Base-by-base conservation (phyloP, 805 yeast genomes). In the Spathaspora girioi region DNA sequence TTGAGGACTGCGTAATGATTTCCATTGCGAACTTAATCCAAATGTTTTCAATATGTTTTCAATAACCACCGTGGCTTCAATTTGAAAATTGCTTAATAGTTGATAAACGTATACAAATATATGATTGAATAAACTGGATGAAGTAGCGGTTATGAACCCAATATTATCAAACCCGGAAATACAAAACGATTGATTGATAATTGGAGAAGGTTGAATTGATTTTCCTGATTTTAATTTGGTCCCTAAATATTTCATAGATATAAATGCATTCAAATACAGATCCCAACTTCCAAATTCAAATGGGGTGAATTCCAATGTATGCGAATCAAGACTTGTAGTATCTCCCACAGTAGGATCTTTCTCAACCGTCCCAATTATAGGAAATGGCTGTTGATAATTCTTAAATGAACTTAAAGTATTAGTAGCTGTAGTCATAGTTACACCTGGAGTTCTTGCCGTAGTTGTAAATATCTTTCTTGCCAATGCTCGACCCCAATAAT, bases 241-340 rank as follows among this genome's bases (percentile, higher is more conserved):
- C 0, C 89, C 89, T 26, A 84, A 61, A 56, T 76, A 83, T 52
- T 72, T 73, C 41, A 78, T 56, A n/a, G 78, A 72, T 2, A 77
- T 68, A 56, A 84, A 84, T 4, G 80, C 68, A 38, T 71, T 65
- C 32, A 78, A 55, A 41, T 64, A 63, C 12, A 68, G 54, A 54
- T 83, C 86, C 87, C 88, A 84, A 0, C 86, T 81, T 0, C 89
- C 89, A 68, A 83, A 83, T 51, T 84, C 90, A 59, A 65, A 81
- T 0, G 88, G 88, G 12, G 78, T 81, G 56, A 84, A 78, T 62
- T 84, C 89, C 54, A 82, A 76, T 2, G 81, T 53, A 51, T 73
- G 77, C 1, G 84, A 76, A 31, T 64, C 62, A 10, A 58, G 54
- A 19, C 61, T 68, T 2, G 45, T 29, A 12, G 46, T 8, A 18